phyloP scores from a whole-genome alignment of 176 grass and related monocot genomes.

The Aegilops tauschii region DNA sequence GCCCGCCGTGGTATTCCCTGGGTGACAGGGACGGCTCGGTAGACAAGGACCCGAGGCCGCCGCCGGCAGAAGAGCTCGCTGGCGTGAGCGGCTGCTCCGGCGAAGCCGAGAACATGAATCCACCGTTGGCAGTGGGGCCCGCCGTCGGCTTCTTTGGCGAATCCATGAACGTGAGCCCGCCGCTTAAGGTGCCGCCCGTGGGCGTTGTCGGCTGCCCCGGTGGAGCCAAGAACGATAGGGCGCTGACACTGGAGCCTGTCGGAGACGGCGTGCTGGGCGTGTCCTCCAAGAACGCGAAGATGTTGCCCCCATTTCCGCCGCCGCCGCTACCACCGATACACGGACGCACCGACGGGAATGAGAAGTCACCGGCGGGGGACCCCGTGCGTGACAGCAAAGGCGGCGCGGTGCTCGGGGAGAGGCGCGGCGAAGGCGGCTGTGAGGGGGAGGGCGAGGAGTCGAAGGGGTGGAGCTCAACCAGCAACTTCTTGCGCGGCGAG shows the following conservation, averaged over 20 bases:
- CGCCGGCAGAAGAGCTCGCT: neutral
- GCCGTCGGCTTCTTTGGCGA: neutral
- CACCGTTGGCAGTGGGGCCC: neutral
- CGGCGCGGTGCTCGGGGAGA: neutral
- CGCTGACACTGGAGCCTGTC: neutral
- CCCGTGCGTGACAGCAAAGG: slow-evolving; percentile 4
- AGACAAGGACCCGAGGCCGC: neutral
- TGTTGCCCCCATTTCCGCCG: neutral
- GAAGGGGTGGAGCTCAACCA: slow-evolving; percentile 7
- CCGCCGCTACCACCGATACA: neutral
- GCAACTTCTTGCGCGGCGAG: slow-evolving; percentile 16
- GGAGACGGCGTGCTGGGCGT: neutral
- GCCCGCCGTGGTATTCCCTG: neutral
- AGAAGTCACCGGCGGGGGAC: neutral
- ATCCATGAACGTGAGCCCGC: neutral
- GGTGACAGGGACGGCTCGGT: neutral
- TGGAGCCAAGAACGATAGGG: neutral
- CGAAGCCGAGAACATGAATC: neutral
- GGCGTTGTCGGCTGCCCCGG: neutral
- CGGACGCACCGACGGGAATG: neutral
- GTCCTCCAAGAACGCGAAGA: neutral
- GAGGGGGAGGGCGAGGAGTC: neutral
- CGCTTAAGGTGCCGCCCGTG: neutral
- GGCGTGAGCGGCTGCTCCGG: neutral
- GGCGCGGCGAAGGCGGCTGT: neutral